A percentile compares a stretch with the other conserved stretches of the same genome.
These are phyloP conservation scores for Agrostemma githago DNA, from an alignment of 148 eudicot species.

Conservation along the genomic window DNA sequence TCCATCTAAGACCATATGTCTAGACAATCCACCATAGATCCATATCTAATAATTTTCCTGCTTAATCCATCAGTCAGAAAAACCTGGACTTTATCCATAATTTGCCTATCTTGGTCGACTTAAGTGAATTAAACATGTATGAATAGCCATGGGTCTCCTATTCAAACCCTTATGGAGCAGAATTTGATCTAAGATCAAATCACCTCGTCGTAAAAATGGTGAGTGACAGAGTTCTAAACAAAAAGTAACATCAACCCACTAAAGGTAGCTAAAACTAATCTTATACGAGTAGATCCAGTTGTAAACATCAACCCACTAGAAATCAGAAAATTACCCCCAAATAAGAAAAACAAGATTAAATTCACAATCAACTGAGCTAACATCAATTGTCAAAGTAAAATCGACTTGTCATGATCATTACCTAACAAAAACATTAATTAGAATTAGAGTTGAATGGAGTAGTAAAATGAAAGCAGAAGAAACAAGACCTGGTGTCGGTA, in stretches of 20 bases:
- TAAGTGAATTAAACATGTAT: neutral
- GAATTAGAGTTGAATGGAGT: neutral
- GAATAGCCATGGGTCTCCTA: no score
- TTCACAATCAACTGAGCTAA: no score
- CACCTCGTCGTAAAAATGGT: neutral
- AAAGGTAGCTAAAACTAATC: no score
- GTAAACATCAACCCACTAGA: no score
- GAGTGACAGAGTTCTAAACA: neutral
- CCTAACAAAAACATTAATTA: neutral
- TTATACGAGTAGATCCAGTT: no score
- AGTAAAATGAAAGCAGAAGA: neutral
- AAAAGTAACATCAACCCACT: neutral
- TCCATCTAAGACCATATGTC: neutral
- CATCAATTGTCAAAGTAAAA: no score
- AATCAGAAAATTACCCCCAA: no score
- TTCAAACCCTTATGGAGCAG: neutral
- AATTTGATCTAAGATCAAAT: neutral
- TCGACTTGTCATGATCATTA: no score
- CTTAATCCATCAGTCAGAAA: no score
- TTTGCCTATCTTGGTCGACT: neutral
- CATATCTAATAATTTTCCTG: no score
- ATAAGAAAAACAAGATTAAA: no score
- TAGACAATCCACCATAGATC: neutral
- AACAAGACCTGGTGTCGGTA: slow-evolving; percentile 77
- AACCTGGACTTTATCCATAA: no score